These are phyloP conservation scores for Tolypocladium capitatum DNA, from an alignment of 2,329 filamentous ascomycete genomes.

Conservation along the genomic window DNA sequence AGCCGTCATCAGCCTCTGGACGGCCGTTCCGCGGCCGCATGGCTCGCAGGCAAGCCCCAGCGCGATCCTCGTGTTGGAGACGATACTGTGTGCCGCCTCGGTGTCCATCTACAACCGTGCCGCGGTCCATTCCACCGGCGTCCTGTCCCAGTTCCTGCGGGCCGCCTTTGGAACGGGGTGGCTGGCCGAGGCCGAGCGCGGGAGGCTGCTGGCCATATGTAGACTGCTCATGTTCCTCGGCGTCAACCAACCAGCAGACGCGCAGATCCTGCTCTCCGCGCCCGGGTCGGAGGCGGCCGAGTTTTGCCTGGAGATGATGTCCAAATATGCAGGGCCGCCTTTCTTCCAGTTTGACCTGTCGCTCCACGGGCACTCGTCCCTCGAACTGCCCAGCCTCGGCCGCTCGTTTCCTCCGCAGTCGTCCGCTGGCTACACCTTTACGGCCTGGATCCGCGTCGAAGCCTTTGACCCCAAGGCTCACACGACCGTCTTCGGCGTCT, in stretches of 20 bases:
- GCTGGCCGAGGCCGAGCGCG: conserved; percentile 41
- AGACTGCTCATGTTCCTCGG: conserved; percentile 60
- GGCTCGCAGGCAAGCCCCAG: conserved; percentile 33
- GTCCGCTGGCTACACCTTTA: conserved; percentile 76
- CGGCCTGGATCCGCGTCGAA: conserved; percentile 81
- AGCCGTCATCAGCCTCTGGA: conserved; percentile 51
- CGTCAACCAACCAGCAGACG: conserved; percentile 68
- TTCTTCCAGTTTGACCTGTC: conserved; percentile 93
- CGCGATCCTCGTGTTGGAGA: conserved; percentile 52
- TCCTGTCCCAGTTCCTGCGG: conserved; percentile 52
- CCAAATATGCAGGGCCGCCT: conserved; percentile 61
- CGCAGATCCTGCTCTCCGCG: conserved; percentile 54
- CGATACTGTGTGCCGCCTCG: conserved; percentile 42
- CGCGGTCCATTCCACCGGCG: conserved; percentile 58
- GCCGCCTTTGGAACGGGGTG: conserved; percentile 42
- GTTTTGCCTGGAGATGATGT: conserved; percentile 62
- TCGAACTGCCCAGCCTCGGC: conserved; percentile 79
- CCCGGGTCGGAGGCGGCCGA: conserved; percentile 43
- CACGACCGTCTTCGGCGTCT: conserved; percentile 91
- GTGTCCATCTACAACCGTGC: conserved; percentile 57
- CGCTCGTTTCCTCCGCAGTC: conserved; percentile 71
- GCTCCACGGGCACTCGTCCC: conserved; percentile 72
- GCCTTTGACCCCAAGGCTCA: conserved; percentile 73
- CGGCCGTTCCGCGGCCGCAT: conserved; percentile 39
- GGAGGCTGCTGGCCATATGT: conserved; percentile 53